Evolutionary conservation across 805 yeast genomes (phyloP).

Genomic region (Nakazawaea wyomingensis): DNA sequence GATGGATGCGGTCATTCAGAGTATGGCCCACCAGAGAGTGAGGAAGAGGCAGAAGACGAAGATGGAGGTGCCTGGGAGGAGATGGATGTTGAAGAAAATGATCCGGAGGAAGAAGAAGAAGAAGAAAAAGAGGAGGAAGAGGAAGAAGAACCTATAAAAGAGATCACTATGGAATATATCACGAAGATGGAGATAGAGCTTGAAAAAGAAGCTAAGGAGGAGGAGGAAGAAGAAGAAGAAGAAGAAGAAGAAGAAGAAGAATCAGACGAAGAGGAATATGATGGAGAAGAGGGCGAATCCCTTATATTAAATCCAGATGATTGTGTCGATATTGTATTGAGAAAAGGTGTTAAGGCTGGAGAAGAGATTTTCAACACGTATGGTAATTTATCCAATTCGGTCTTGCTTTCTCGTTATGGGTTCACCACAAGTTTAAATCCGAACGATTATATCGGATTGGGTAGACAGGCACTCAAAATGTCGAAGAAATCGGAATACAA

Average conservation of each 20-base stretch:
- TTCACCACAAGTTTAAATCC: constrained; percentile 54
- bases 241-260: constrained; percentile 24
- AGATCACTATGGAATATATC: constrained; percentile 29
- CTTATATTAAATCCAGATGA: constrained; percentile 36
- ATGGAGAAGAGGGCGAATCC: constrained; percentile 24
- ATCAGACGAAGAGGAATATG: constrained; percentile 20
- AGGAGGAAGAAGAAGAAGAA: constrained; percentile 21
- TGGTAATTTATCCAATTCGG: constrained; percentile 66
- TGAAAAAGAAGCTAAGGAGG: constrained; percentile 12
- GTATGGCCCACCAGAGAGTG: constrained; percentile 23
- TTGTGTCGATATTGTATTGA: constrained; percentile 67
- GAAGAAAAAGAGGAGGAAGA: constrained; percentile 19
- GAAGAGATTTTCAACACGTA: constrained; percentile 77
- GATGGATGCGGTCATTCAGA: constrained; percentile 28
- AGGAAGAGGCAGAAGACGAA: constrained; percentile 21
- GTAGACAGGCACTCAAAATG: constrained; percentile 38
- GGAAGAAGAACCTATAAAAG: constrained; percentile 18
- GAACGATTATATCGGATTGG: constrained; percentile 55
- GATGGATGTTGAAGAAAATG: constrained; percentile 18
- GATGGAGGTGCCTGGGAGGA: constrained; percentile 23
- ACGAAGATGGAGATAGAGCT: constrained; percentile 24
- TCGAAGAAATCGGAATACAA: constrained; percentile 30
- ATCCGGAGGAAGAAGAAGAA: constrained; percentile 20
- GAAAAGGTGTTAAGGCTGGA: constrained; percentile 36
- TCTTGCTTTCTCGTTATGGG: constrained; percentile 72